Conservation (phyloP, 305 asterid species). For the Fraxinus latifolia region DNA sequence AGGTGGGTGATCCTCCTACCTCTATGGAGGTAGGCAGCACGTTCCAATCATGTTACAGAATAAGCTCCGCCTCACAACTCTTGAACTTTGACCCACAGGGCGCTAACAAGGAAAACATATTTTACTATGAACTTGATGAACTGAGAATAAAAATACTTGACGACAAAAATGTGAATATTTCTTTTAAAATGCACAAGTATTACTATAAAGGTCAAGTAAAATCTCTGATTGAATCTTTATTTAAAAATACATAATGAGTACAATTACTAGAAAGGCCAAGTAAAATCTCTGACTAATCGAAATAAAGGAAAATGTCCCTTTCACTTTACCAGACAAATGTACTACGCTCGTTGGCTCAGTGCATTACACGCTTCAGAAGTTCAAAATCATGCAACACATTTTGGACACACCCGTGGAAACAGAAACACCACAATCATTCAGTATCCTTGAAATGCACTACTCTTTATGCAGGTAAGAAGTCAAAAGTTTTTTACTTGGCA, state of each 20-base stretch:
- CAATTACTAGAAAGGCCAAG: background rate
- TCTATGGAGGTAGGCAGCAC: constrained; percentile 54
- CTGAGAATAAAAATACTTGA: constrained; percentile 19
- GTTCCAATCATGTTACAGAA: constrained; percentile 27
- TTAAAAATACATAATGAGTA: background rate
- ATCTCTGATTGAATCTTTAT: background rate
- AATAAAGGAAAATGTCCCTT: constrained; percentile 5
- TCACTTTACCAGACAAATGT: constrained; percentile 7
- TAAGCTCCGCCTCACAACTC: constrained; percentile 27
- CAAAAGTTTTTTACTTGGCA: background rate
- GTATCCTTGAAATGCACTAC: constrained; percentile 7
- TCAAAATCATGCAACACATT: constrained; percentile 10
- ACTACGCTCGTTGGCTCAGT: background rate
- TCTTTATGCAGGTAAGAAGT: background rate
- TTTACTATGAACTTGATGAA: constrained; percentile 34
- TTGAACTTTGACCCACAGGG: constrained; percentile 38
- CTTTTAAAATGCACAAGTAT: background rate
- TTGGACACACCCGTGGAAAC: background rate
- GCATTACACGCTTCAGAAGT: constrained; percentile 1
- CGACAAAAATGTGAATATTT: constrained; percentile 9
- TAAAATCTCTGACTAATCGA: background rate
- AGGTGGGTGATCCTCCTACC: constrained; percentile 33
- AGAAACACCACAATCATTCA: constrained; percentile 1
- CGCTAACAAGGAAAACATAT: constrained; percentile 63
- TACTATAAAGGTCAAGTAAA: constrained; percentile 6